Evolutionary conservation across 2,329 filamentous ascomycete genomes (phyloP).

Genomic region (Epichloe coenophiala): DNA sequence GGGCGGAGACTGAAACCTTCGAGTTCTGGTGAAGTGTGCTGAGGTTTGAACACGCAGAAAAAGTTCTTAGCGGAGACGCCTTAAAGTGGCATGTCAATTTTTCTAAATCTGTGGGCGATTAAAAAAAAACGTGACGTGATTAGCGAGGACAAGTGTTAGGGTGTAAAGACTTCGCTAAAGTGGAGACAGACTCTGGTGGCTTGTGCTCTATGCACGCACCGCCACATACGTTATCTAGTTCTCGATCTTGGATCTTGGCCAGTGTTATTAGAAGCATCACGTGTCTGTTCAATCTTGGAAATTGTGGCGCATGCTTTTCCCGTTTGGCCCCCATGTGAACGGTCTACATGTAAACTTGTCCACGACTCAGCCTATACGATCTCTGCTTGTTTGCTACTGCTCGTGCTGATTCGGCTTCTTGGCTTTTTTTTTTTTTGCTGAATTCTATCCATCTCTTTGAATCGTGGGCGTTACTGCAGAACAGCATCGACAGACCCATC

Average conservation of each 20-base stretch:
- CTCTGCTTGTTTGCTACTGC: neutral
- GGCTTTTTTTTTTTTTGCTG: neutral
- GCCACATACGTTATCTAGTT: conserved; percentile 1
- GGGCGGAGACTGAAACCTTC: conserved; percentile 99
- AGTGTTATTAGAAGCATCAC: too few relatives aligned
- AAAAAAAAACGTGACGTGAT: conserved; percentile 14
- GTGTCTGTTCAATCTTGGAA: too few relatives aligned
- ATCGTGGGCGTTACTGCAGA: neutral
- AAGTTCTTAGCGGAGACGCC: conserved; percentile 15
- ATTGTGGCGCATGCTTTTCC: conserved; percentile 2
- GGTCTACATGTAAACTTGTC: neutral
- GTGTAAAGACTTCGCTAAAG: conserved; percentile 5
- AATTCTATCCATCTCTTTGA: neutral
- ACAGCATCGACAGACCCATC: neutral
- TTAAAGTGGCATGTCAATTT: conserved; percentile 16
- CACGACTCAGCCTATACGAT: neutral
- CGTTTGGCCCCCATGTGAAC: neutral
- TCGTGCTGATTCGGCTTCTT: neutral
- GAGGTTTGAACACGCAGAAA: conserved; percentile 11
- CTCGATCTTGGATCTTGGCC: too few relatives aligned
- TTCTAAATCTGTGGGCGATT: conserved; percentile 20
- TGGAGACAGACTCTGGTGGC: neutral
- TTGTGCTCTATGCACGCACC: neutral
- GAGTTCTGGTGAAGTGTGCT: conserved; percentile 50
- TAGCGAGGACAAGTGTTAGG: conserved; percentile 15